Evolutionary conservation across 2,329 filamentous ascomycete species (phyloP).

Genomic region (Corinectria fuckeliana): DNA sequence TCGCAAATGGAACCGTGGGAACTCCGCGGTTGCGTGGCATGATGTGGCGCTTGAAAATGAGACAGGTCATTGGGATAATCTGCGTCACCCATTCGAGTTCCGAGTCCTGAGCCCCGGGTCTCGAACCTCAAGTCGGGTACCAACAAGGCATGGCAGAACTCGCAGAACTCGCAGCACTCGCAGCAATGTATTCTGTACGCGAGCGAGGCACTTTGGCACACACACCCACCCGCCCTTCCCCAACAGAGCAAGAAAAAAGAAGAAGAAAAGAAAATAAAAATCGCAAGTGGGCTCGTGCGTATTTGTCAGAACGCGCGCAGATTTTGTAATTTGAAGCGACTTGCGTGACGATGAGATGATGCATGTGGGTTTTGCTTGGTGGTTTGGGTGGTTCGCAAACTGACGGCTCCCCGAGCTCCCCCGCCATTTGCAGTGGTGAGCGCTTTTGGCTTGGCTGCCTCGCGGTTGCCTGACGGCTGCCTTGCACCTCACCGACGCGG

Average conservation of each 20-base stretch:
- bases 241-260: not conserved
- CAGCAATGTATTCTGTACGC: not conserved
- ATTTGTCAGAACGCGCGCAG: not conserved
- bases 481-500: not conserved
- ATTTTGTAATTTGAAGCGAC: not conserved
- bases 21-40: not conserved
- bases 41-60: not conserved
- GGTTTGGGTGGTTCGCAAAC: conserved; percentile 16
- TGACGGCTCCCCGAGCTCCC: not conserved
- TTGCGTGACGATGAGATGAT: not conserved
- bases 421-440: not conserved
- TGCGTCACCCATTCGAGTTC: not conserved
- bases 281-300: not conserved
- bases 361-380: not conserved
- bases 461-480: conserved; percentile 20
- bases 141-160: not conserved
- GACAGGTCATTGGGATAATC: no score
- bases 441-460: conserved; percentile 19
- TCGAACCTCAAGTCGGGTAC: not conserved
- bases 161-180: not conserved
- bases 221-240: not conserved
- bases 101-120: not conserved
- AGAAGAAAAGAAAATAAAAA: not conserved
- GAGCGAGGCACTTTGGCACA: not conserved
- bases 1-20: not conserved